Evolutionary conservation across 2,329 filamentous ascomycete species (phyloP), one percentile per base, ranked within the genome.

Genomic region (Fusarium sp.): DNA sequence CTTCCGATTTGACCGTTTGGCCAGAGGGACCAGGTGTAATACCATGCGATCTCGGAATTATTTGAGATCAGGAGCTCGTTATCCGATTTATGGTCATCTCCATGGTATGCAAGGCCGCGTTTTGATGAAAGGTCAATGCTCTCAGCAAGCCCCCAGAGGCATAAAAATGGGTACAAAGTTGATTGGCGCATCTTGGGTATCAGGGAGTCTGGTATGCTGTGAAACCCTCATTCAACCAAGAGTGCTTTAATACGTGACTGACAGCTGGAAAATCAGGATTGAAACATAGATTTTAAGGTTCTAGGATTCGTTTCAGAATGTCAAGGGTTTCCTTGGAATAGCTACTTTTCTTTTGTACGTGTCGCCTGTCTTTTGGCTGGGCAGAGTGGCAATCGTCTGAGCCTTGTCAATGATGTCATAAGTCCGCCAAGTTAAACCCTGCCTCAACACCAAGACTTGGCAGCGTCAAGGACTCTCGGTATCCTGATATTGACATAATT

Each of bases 21-120:
- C 66, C 78, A 78, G 2, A 80, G 79, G 1, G 83, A 83, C 83
- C 83, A 85, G 0, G 82, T 85, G 61, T 84, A 85, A 70, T 85
- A 85, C 84, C 84, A 85, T 0, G 79, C 73, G 18, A 85, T 80
- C 12, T 81, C 77, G 0, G 84, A 84, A 31, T 81, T 76, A 22
- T 79, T 75, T 0, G 83, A 84, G 3, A 81, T 63, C 2, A 85
- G 62, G 3, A 84, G 74, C n/a, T 78, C 65, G 45, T 79, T 79
- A 61, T 85, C 84, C 1, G 79, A 69, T 20, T 77, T 48, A 18
- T 79, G 75, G 7, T 76, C 66, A n/a, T 79, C 77, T 18, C 74
- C 77, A 7, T 72, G 68, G 28, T 70, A 78, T 4, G 76, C 77
- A 2, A 79, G 72, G 1, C 77, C 77, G 15, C 77, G 76, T 36